Evolutionary conservation across 2,329 filamentous ascomycete genomes (phyloP), one percentile per base, ranked within the genome.

Genomic region (Cryphonectria japonica): DNA sequence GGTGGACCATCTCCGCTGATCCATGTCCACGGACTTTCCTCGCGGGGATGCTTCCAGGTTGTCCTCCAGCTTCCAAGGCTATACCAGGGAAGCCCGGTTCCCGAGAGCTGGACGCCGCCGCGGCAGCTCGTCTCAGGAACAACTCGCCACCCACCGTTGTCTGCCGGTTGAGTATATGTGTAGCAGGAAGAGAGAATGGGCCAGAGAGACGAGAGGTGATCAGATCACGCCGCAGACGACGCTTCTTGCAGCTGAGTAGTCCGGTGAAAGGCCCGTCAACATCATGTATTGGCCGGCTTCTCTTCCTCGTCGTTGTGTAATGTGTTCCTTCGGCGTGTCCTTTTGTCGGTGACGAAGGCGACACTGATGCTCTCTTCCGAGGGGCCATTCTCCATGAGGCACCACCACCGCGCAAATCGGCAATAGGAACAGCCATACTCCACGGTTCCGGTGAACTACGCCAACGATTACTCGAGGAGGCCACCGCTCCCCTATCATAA

Each of bases 181-280:
- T 89, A 3, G 91, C 89, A 0, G 91, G 91, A 39, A 87, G 83
- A 0, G 91, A 92, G 79, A 89, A 93, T 1, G 91, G 91, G 64
- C 85, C 86, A 13, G 91, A 93, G 0, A 93, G 87, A 9, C 90
- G 86, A 29, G 90, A 93, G 1, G 92, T 93, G 76, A 93, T 88
- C 60, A 93, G 84, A 29, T 86, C 80, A 2, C 88, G 82, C 0
- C 89, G 85, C 4, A 93, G 81, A 3, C 91, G 85, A 34, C 91
- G 87, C 79, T 93, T 93, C 83, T 94, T 93, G 77, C 81, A 84
- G 77, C 83, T 78, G 70, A 88, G 74, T n/a, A 74, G 75, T 39
- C 82, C 82, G 0, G 86, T 87, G 74, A 84, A 82, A 66, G 83
- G 86, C 68, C 85, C 88, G 72, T 91, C 89, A 60, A 91, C 86